phyloP scores from a whole-genome alignment of 495 filamentous ascomycete genomes.

The Podospora bellae-mahoneyi region DNA sequence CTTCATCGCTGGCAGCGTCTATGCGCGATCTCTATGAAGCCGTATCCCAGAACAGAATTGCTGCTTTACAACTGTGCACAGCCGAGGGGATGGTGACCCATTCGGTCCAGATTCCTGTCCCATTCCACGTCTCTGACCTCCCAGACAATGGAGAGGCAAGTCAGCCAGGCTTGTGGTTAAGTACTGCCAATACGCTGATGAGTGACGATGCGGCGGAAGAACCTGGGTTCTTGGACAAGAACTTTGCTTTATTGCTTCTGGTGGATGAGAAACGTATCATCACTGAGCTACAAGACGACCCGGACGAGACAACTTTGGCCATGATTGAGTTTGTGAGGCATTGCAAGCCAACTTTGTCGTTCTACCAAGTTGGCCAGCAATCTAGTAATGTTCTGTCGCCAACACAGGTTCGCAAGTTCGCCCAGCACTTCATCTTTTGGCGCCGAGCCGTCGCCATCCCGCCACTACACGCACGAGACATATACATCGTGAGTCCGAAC shows the following conservation, averaged over 20 bases:
- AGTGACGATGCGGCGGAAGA: conserved; percentile 61
- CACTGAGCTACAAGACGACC: conserved; percentile 74
- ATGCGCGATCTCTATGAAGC: conserved; percentile 77
- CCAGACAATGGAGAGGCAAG: conserved; percentile 62
- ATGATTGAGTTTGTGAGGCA: conserved; percentile 80
- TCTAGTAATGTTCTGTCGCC: conserved; percentile 65
- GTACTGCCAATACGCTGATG: conserved; percentile 73
- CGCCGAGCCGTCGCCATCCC: conserved; percentile 87
- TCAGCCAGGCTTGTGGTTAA: conserved; percentile 76
- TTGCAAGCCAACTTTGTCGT: conserved; percentile 81
- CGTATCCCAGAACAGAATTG: conserved; percentile 79
- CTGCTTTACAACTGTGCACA: conserved; percentile 52
- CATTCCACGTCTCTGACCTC: conserved; percentile 69
- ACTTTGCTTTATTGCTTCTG: conserved; percentile 82
- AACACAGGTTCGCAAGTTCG: conserved; percentile 74
- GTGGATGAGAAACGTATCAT: conserved; percentile 80
- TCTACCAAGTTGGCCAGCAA: conserved; percentile 69
- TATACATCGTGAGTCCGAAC: conserved; percentile 91
- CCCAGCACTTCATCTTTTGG: conserved; percentile 93
- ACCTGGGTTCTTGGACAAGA: conserved; percentile 65
- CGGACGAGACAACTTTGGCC: conserved; percentile 64
- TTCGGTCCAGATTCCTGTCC: conserved; percentile 81
- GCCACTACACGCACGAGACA: conserved; percentile 82
- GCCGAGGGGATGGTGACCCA: conserved; percentile 53
- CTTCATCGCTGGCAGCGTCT: conserved; percentile 77